phyloP scores from a whole-genome alignment of 345 rosid genomes.

The Populus pruinosa region DNA sequence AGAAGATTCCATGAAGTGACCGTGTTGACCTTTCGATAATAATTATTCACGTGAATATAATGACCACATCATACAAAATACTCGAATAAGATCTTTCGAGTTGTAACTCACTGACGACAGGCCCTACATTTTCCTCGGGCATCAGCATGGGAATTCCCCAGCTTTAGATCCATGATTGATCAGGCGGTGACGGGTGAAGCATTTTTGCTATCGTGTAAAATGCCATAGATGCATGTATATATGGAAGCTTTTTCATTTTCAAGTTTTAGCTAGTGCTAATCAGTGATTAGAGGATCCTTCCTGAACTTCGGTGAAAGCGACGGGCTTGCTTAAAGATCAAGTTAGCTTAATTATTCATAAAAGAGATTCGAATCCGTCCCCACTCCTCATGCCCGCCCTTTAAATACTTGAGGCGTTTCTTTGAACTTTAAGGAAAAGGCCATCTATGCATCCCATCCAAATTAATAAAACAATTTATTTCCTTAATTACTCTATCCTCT shows the following conservation, averaged over 20 bases:
- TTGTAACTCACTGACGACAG: not conserved
- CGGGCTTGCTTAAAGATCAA: constrained; percentile 30
- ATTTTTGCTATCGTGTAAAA: not conserved
- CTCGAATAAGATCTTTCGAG: not conserved
- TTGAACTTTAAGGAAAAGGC: not conserved
- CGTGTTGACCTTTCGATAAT: not conserved
- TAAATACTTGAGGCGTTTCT: constrained; percentile 1
- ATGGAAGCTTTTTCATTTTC: no score
- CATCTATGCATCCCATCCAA: not conserved
- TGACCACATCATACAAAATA: not conserved
- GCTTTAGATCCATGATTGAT: not conserved
- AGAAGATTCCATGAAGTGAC: constrained; percentile 30
- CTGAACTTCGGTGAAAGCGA: constrained; percentile 13
- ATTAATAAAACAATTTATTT: no score
- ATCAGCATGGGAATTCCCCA: not conserved
- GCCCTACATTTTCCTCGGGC: constrained; percentile 1
- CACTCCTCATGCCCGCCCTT: constrained; percentile 1
- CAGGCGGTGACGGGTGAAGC: not conserved
- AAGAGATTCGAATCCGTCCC: constrained; percentile 25
- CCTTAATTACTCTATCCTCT: no score
- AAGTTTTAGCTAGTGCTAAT: not conserved
- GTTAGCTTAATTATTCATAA: constrained; percentile 17
- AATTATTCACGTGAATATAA: constrained; percentile 10
- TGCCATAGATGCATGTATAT: not conserved
- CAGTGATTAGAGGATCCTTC: not conserved